phyloP scores from a whole-genome alignment of 2,329 filamentous ascomycete species.

The Rhynchosporium agropyri region DNA sequence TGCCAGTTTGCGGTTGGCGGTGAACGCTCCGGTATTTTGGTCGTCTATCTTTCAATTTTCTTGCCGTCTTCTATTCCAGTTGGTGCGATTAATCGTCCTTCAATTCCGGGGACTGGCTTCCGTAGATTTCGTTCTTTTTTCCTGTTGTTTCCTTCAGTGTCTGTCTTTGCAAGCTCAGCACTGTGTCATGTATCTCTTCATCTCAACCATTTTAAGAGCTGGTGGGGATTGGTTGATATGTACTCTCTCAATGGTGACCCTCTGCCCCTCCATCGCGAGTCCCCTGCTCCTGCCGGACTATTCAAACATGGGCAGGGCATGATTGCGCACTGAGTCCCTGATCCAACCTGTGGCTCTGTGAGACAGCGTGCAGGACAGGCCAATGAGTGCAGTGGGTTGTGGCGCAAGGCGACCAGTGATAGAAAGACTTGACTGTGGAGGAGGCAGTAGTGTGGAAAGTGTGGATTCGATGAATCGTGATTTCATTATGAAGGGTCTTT shows the following conservation, averaged over 20 bases:
- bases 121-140: neutral
- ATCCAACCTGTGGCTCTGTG: conserved; percentile 15
- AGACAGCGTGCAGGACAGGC: neutral
- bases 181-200: conserved; percentile 2
- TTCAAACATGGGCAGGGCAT: conserved; percentile 7
- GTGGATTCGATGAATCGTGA: neutral
- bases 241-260: conserved; percentile 1
- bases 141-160: neutral
- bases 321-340: conserved; percentile 12
- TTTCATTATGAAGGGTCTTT: neutral
- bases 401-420: conserved; percentile 17
- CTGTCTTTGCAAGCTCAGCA: conserved; percentile 8
- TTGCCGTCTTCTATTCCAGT: neutral
- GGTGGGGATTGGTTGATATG: conserved; percentile 10
- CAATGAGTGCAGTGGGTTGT: conserved; percentile 3
- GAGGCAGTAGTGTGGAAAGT: neutral
- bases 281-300: conserved; percentile 12
- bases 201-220: conserved; percentile 8
- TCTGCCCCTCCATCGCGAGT: conserved; percentile 4
- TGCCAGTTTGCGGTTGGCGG: neutral
- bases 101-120: neutral
- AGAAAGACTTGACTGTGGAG: conserved; percentile 5
- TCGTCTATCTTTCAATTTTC: conserved; percentile 1
- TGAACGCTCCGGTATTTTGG: neutral
- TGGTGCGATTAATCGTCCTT: neutral